phyloP scores from a whole-genome alignment of 192 early-diverging fungal species.

The Backusella tarrabulga region DNA sequence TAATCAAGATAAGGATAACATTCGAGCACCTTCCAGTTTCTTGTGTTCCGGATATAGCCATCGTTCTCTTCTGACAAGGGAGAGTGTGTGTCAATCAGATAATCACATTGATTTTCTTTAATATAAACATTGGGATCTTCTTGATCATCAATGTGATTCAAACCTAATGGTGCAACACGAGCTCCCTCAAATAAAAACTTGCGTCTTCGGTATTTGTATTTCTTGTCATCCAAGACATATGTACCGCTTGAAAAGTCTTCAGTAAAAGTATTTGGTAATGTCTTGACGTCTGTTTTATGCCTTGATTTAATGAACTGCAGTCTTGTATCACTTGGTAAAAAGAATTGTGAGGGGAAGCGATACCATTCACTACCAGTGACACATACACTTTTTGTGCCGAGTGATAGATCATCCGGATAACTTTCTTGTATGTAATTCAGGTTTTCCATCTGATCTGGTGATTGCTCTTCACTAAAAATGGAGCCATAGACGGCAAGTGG shows the following conservation, averaged over 20 bases:
- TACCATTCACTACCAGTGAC: slow-evolving; percentile 91
- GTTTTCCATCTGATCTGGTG: slow-evolving; percentile 18
- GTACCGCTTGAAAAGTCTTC: slow-evolving; percentile 33
- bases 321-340: slow-evolving; percentile 69
- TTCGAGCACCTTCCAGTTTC: slow-evolving; percentile 56
- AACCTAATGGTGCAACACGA: slow-evolving; percentile 39
- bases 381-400: slow-evolving; percentile 56
- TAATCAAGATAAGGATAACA: slow-evolving; percentile 70
- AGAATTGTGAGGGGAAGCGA: slow-evolving; percentile 88
- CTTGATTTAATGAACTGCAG: slow-evolving; percentile 67
- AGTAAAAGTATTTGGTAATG: slow-evolving; percentile 79
- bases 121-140: slow-evolving; percentile 63
- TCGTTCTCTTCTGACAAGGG: slow-evolving; percentile 24
- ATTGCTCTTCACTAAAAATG: slow-evolving; percentile 20
- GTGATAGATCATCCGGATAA: slow-evolving; percentile 5
- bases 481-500: slow-evolving; percentile 62
- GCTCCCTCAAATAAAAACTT: slow-evolving; percentile 27
- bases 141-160: slow-evolving; percentile 59
- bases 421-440: slow-evolving; percentile 24
- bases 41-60: slow-evolving; percentile 48
- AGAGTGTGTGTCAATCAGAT: slow-evolving; percentile 58
- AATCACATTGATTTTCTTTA: slow-evolving; percentile 53
- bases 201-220: slow-evolving; percentile 5
- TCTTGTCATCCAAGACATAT: background rate
- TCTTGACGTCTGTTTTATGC: slow-evolving; percentile 55